Evolutionary conservation across 192 early-diverging fungal species (phyloP).

Genomic region (Coemansia aciculifera): DNA sequence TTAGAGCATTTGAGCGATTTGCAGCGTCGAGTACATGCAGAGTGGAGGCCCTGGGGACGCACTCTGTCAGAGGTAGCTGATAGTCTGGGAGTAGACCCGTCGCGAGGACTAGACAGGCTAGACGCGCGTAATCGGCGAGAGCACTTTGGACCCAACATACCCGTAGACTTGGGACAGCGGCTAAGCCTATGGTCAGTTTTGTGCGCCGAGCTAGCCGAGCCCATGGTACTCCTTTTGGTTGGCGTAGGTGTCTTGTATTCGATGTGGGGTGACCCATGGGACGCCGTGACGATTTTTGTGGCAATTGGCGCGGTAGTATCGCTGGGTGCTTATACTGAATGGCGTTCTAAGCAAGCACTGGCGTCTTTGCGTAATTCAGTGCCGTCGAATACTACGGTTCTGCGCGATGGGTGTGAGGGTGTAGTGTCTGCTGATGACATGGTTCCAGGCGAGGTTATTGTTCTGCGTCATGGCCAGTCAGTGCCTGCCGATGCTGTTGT

Average conservation of each 20-base stretch:
- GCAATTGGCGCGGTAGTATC: conserved; percentile 20
- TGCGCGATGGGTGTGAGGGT: conserved; percentile 35
- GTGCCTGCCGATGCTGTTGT: conserved; percentile 90
- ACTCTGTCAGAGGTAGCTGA: conserved; percentile 37
- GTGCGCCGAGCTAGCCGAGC: conserved; percentile 22
- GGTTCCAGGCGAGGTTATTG: conserved; percentile 73
- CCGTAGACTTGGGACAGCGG: conserved; percentile 19
- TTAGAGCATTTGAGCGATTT: conserved; percentile 30
- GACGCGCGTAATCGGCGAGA: conserved; percentile 29
- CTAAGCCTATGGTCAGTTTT: conserved; percentile 21
- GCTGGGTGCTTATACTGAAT: conserved; percentile 32
- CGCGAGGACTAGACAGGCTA: conserved; percentile 26
- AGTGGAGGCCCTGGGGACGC: conserved; percentile 41
- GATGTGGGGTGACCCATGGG: conserved; percentile 45
- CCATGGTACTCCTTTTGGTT: conserved; percentile 38
- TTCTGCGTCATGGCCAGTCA: conserved; percentile 82
- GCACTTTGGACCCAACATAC: conserved; percentile 41
- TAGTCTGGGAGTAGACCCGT: conserved; percentile 42
- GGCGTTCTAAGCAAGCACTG: conserved; percentile 28
- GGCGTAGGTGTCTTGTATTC: conserved; percentile 35
- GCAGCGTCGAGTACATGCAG: conserved; percentile 15
- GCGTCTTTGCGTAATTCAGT: conserved; percentile 36
- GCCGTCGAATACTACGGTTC: conserved; percentile 33
- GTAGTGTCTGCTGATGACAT: conserved; percentile 30
- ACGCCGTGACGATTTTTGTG: conserved; percentile 28